phyloP scores from a whole-genome alignment of 371 early-diverging fungal species.

The Saksenaea vasiformis region DNA sequence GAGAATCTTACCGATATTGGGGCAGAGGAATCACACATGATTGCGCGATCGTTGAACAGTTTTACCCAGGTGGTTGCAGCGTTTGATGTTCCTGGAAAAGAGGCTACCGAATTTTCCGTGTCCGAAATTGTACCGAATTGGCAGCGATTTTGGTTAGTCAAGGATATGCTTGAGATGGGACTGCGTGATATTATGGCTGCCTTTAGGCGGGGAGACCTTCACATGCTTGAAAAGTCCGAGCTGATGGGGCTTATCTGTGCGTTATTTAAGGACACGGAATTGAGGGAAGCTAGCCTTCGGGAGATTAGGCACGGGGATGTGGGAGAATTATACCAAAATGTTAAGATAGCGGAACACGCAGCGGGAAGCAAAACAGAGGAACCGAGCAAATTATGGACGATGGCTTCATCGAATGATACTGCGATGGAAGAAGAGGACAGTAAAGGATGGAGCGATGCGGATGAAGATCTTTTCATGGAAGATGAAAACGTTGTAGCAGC shows the following conservation, averaged over 20 bases:
- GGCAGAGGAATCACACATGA: conserved; percentile 66
- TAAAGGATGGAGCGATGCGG: conserved; percentile 15
- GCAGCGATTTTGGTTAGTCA: conserved; percentile 61
- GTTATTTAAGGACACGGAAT: conserved; percentile 72
- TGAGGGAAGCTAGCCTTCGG: conserved; percentile 61
- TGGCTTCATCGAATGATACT: background rate
- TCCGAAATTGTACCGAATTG: conserved; percentile 48
- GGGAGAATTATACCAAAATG: conserved; percentile 7
- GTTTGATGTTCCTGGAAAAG: conserved; percentile 49
- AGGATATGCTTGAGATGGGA: conserved; percentile 67
- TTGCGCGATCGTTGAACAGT: conserved; percentile 54
- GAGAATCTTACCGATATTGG: conserved; percentile 66
- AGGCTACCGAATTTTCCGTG: conserved; percentile 38
- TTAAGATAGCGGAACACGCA: background rate
- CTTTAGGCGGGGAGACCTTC: conserved; percentile 55
- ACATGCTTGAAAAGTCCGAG: conserved; percentile 60
- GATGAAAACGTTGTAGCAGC: background rate
- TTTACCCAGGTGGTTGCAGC: conserved; percentile 52
- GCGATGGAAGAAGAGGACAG: background rate
- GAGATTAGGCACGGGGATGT: conserved; percentile 46
- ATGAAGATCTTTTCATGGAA: conserved; percentile 13
- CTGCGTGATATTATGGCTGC: conserved; percentile 72
- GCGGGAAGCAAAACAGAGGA: background rate
- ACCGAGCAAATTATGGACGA: background rate
- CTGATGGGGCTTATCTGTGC: conserved; percentile 61